phyloP scores from a whole-genome alignment of 495 filamentous ascomycete species.

The Penicillium cinerascens region DNA sequence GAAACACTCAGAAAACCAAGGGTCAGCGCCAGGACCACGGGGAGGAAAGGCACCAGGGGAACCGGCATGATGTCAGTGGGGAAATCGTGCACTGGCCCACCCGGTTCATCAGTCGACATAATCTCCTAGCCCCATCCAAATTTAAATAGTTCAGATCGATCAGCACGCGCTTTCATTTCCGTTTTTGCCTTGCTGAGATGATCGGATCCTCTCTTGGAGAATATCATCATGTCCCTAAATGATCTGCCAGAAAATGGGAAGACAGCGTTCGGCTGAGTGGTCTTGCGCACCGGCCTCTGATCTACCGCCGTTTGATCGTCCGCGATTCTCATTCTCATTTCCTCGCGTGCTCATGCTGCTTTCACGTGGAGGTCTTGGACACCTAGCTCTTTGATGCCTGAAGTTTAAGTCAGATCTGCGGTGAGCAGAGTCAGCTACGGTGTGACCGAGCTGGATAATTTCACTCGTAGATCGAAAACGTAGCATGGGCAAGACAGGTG shows the following conservation, averaged over 20 bases:
- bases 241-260: background rate
- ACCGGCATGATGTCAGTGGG: slow-evolving; percentile 29
- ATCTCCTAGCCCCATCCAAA: slow-evolving; percentile 6
- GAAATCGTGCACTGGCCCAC: slow-evolving; percentile 29
- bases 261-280: background rate
- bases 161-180: slow-evolving; percentile 17
- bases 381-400: background rate
- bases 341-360: background rate
- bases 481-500: background rate
- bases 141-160: slow-evolving; percentile 16
- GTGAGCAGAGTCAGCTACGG: background rate
- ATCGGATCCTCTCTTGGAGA: background rate
- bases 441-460: background rate
- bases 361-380: background rate
- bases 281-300: background rate
- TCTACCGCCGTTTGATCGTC: background rate
- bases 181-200: background rate
- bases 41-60: background rate
- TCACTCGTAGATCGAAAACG: background rate
- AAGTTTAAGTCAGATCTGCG: background rate
- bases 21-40: slow-evolving; percentile 20
- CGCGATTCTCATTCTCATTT: background rate
- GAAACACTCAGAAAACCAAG: slow-evolving; percentile 1
- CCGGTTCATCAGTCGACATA: slow-evolving; percentile 7
- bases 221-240: background rate